phyloP scores from a whole-genome alignment of 2,329 filamentous ascomycete genomes.

The Corniculantispora saksenae region DNA sequence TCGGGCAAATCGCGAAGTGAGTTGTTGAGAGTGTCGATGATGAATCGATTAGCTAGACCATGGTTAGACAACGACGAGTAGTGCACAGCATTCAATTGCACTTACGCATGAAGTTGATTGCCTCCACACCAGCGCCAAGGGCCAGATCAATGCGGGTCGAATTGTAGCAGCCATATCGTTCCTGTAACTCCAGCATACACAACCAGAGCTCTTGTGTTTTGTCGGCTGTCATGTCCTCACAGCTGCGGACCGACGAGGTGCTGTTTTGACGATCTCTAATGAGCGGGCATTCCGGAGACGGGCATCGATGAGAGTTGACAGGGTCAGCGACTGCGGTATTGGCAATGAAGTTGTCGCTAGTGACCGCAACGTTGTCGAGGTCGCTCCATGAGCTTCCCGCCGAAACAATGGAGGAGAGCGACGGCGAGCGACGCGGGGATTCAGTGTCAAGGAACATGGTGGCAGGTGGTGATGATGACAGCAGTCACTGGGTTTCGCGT shows the following conservation, averaged over 20 bases:
- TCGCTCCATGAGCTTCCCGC: conserved; percentile 13
- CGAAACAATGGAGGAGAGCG: neutral
- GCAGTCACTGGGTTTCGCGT: no score
- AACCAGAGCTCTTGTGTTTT: conserved; percentile 47
- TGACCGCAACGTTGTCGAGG: conserved; percentile 1
- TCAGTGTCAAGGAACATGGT: neutral
- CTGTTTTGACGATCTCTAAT: conserved; percentile 19
- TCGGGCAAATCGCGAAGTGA: conserved; percentile 38
- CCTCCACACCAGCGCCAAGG: conserved; percentile 42
- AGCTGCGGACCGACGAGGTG: conserved; percentile 31
- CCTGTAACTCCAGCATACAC: conserved; percentile 51
- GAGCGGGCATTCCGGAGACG: conserved; percentile 14
- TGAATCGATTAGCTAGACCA: conserved; percentile 38
- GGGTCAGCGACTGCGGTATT: neutral
- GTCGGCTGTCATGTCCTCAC: conserved; percentile 35
- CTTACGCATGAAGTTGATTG: conserved; percentile 45
- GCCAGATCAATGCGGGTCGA: conserved; percentile 51
- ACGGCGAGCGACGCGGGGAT: conserved; percentile 11
- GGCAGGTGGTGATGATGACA: no score
- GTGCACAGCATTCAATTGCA: neutral
- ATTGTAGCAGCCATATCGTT: conserved; percentile 49
- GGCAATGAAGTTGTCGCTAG: neutral
- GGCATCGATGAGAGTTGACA: conserved; percentile 13
- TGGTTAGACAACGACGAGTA: conserved; percentile 13
- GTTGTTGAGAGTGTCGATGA: conserved; percentile 42